Percentiles rank a stretch among this genome's conserved stretches.
These are phyloP conservation scores for Paraurostyla sp. DNA, from an alignment of 73 alveolate genomes.

Conservation along the genomic window DNA sequence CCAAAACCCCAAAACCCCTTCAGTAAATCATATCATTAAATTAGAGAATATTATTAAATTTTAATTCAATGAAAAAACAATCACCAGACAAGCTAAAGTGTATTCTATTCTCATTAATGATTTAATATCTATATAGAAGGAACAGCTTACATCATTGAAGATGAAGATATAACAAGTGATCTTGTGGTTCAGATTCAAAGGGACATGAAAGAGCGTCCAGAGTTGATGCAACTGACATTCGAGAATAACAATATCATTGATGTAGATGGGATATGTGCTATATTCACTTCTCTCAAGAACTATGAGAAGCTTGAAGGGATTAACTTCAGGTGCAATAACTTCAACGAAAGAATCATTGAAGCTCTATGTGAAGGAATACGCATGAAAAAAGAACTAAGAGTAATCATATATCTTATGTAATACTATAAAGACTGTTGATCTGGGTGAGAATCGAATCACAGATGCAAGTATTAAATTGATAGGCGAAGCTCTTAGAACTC, in stretches of 20 bases:
- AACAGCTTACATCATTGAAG: constrained; percentile 63
- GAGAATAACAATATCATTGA: constrained; percentile 66
- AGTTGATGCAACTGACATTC: constrained; percentile 68
- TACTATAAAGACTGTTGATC: constrained; percentile 64
- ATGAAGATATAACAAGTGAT: constrained; percentile 53
- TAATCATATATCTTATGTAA: neutral
- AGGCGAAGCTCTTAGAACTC: constrained; percentile 77
- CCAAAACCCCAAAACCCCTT: no score
- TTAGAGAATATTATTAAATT: no score
- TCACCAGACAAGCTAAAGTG: constrained; percentile 56
- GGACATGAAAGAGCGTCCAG: constrained; percentile 65
- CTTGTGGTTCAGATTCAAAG: constrained; percentile 31
- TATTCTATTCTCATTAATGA: neutral
- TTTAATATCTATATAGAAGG: constrained; percentile 30
- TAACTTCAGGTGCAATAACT: constrained; percentile 66
- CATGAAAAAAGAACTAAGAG: constrained; percentile 76
- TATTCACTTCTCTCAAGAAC: constrained; percentile 25
- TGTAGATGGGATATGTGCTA: constrained; percentile 21
- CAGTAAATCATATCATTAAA: no score
- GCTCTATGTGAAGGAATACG: constrained; percentile 69
- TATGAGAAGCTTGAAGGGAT: constrained; percentile 73
- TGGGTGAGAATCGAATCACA: constrained; percentile 72
- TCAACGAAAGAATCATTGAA: constrained; percentile 55
- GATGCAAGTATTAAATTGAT: constrained; percentile 35
- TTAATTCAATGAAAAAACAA: constrained; percentile 7